Conservation (phyloP, 768 basidiomycete species). For the Baorangia bicolor region DNA sequence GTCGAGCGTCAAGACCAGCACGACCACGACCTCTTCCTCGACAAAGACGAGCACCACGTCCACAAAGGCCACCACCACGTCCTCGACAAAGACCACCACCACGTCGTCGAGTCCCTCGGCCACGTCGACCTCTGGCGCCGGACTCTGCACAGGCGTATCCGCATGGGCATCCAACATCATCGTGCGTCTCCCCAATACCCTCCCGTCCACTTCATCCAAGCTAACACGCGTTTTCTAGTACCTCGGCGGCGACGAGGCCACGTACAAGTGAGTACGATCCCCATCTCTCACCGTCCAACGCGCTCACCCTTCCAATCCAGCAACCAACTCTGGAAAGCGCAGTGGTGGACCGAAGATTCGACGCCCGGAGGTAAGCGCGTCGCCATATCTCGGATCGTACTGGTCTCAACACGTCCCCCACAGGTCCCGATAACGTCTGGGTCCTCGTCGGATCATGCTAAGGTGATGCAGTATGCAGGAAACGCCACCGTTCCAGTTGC, state of each 20-base stretch:
- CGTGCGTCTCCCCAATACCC: slow-evolving; percentile 36
- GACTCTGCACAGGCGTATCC: slow-evolving; percentile 41
- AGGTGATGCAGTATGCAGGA: no score
- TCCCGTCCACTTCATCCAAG: not conserved
- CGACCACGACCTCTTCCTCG: not conserved
- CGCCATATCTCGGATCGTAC: not conserved
- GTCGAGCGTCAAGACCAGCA: not conserved
- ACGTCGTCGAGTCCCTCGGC: not conserved
- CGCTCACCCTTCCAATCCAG: no score
- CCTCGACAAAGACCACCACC: not conserved
- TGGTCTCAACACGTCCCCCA: not conserved
- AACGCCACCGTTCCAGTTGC: not conserved
- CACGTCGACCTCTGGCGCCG: slow-evolving; percentile 18
- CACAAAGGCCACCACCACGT: not conserved
- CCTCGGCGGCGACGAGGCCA: slow-evolving; percentile 38
- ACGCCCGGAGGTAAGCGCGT: slow-evolving; percentile 1
- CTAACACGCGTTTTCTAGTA: slow-evolving; percentile 35
- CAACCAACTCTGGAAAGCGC: slow-evolving; percentile 9
- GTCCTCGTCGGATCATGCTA: slow-evolving; percentile 16
- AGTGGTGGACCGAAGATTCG: slow-evolving; percentile 16
- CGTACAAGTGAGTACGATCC: no score
- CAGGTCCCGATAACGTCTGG: slow-evolving; percentile 14
- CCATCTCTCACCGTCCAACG: no score
- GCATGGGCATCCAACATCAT: slow-evolving; percentile 40
- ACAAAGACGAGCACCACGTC: slow-evolving; percentile 2